Evolutionary conservation across 2,329 filamentous ascomycete genomes (phyloP).

Genomic region (Pseudogymnoascus sp.): DNA sequence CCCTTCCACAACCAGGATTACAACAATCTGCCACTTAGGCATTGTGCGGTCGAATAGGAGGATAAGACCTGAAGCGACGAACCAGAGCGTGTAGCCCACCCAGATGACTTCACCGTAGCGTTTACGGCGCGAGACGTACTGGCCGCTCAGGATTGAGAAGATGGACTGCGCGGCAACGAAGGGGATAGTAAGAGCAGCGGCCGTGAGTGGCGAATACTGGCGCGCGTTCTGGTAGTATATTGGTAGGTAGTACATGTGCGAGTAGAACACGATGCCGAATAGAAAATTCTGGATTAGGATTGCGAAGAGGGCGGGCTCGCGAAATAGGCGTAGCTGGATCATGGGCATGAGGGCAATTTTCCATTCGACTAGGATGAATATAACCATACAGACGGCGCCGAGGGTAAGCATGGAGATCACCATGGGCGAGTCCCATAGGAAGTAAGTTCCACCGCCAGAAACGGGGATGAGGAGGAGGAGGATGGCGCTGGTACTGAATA

Average conservation of each 20-base stretch:
- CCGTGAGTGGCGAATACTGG: conserved; percentile 30
- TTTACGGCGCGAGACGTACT: conserved; percentile 47
- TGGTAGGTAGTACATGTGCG: conserved; percentile 51
- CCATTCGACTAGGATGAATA: conserved; percentile 47
- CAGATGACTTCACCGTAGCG: conserved; percentile 53
- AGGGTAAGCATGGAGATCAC: conserved; percentile 50
- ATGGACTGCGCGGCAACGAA: conserved; percentile 40
- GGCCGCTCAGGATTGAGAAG: conserved; percentile 41
- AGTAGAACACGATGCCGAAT: conserved; percentile 50
- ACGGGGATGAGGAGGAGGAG: conserved; percentile 55
- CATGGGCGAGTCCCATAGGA: conserved; percentile 46
- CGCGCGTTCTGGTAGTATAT: conserved; percentile 52
- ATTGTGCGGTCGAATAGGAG: conserved; percentile 40
- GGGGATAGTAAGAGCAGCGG: conserved; percentile 43
- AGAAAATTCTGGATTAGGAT: conserved; percentile 52
- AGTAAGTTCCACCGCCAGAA: conserved; percentile 50
- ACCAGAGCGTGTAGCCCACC: conserved; percentile 29
- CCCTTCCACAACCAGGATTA: conserved; percentile 43
- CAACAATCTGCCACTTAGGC: conserved; percentile 38
- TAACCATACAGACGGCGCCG: conserved; percentile 36
- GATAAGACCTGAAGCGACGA: conserved; percentile 44
- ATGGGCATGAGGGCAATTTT: conserved; percentile 47
- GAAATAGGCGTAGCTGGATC: conserved; percentile 40
- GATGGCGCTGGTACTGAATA: conserved; percentile 46
- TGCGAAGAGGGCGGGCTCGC: conserved; percentile 41